Evolutionary conservation across 768 basidiomycete species (phyloP).

Genomic region (Collybia sp.): DNA sequence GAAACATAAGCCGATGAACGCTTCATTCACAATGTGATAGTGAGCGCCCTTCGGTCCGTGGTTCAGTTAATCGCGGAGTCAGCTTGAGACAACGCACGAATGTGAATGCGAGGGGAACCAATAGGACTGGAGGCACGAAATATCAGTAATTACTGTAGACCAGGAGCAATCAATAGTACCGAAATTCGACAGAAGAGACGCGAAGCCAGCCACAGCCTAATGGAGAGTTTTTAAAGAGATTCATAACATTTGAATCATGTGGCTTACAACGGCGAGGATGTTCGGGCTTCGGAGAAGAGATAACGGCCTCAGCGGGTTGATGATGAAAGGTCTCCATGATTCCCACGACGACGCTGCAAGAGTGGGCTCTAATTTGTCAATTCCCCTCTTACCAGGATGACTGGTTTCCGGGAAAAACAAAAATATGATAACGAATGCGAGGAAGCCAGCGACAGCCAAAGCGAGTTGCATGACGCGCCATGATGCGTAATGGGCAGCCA

Average conservation of each 20-base stretch:
- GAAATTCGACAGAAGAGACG: not conserved
- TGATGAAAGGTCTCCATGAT: constrained; percentile 14
- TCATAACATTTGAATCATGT: too few species aligned
- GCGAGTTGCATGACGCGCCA: too few species aligned
- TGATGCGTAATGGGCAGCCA: too few species aligned
- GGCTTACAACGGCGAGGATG: constrained; percentile 45
- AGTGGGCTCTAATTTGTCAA: too few species aligned
- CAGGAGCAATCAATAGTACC: not conserved
- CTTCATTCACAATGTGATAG: not conserved
- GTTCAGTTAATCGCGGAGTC: not conserved
- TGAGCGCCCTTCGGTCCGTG: not conserved
- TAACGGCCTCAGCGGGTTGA: constrained; percentile 58
- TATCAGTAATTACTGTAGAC: not conserved
- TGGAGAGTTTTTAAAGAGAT: not conserved
- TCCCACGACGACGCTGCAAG: not conserved
- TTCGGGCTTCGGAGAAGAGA: constrained; percentile 57
- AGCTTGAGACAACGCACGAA: not conserved
- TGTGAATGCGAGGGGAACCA: not conserved
- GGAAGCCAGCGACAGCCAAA: too few species aligned
- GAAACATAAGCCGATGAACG: not conserved
- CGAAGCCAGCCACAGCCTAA: not conserved
- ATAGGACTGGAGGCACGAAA: not conserved
- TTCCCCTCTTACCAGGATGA: too few species aligned
- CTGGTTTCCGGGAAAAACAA: too few species aligned
- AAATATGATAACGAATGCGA: too few species aligned